Percentiles rank a stretch among this genome's conserved stretches.
Conservation (phyloP, 2,329 filamentous ascomycete species). For the Colletotrichum viniferum region DNA sequence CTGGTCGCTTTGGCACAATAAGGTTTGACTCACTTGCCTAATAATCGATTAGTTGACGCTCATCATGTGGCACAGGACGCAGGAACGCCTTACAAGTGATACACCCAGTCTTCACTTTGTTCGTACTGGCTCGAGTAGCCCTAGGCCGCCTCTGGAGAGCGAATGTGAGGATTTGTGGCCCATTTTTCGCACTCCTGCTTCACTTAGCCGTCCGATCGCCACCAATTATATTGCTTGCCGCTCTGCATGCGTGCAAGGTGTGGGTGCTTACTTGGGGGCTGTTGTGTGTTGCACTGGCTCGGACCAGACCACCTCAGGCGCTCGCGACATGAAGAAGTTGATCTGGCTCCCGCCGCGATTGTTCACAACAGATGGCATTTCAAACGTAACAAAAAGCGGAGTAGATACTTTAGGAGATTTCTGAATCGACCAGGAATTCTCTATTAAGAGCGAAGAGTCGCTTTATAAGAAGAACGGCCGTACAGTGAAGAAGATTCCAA, state of each 20-base stretch:
- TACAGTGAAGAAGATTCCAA: background rate
- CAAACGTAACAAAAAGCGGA: background rate
- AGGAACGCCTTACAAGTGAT: conserved; percentile 33
- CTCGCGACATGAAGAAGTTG: conserved; percentile 10
- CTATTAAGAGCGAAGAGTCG: background rate
- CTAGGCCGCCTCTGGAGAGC: conserved; percentile 32
- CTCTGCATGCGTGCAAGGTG: background rate
- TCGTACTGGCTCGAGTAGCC: conserved; percentile 32
- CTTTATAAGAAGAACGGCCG: background rate
- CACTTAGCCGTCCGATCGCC: background rate
- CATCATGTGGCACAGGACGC: background rate
- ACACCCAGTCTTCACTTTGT: conserved; percentile 36
- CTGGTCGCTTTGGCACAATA: background rate
- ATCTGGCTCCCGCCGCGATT: background rate
- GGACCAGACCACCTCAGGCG: background rate
- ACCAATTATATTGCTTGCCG: background rate
- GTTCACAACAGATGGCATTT: background rate
- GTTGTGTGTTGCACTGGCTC: background rate
- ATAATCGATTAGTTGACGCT: background rate
- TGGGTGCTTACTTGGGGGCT: conserved; percentile 1
- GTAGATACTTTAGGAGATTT: background rate
- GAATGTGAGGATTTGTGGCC: conserved; percentile 26
- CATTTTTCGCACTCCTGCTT: background rate
- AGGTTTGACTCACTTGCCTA: conserved; percentile 31
- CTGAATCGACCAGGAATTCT: background rate